These are phyloP conservation scores for Calocera cornea DNA, from an alignment of 768 basidiomycete species.

Conservation along the genomic window DNA sequence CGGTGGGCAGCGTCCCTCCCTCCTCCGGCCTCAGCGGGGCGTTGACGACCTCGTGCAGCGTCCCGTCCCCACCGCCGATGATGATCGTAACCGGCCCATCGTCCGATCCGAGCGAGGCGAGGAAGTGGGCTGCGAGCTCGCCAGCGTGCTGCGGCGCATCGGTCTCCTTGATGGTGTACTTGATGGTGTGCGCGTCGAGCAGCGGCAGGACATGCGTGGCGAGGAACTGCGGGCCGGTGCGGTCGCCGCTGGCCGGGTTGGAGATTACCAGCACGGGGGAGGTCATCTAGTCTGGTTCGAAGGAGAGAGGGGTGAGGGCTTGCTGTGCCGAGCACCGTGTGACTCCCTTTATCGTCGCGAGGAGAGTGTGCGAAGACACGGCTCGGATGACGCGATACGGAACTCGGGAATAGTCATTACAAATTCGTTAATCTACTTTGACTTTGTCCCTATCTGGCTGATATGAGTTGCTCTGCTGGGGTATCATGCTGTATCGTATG, in stretches of 20 bases:
- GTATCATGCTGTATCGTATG: slow-evolving; percentile 18
- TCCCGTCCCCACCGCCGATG: slow-evolving; percentile 75
- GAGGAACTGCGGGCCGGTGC: slow-evolving; percentile 43
- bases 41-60: slow-evolving; percentile 77
- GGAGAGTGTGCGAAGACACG: not conserved
- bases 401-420: not conserved
- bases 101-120: slow-evolving; percentile 28
- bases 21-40: slow-evolving; percentile 27
- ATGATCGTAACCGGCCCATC: slow-evolving; percentile 32
- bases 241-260: slow-evolving; percentile 62
- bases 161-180: slow-evolving; percentile 37
- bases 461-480: not conserved
- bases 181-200: slow-evolving; percentile 30
- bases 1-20: slow-evolving; percentile 3
- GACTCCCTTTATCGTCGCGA: no score
- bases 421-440: not conserved
- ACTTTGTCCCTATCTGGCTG: not conserved
- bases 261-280: slow-evolving; percentile 40
- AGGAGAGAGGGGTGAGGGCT: not conserved
- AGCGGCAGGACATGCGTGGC: slow-evolving; percentile 49
- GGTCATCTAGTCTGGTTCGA: not conserved
- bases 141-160: slow-evolving; percentile 43
- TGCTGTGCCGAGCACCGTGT: not conserved
- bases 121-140: slow-evolving; percentile 6
- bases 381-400: not conserved